Base-by-base conservation (phyloP, 169 alveolate species). In the Plasmodium sp. region DNA sequence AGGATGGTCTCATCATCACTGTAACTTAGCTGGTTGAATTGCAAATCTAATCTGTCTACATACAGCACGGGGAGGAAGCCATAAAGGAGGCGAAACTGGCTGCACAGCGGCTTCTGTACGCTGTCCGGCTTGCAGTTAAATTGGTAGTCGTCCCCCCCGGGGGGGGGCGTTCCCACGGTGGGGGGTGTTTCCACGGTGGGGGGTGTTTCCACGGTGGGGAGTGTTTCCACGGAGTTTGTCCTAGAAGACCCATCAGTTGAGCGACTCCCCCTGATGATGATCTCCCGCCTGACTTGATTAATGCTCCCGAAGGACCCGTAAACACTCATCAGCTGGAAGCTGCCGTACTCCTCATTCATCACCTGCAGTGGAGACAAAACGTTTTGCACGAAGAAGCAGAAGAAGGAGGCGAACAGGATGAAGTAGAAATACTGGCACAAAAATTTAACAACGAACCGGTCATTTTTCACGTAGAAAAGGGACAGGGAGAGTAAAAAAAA, bases 41-140 rank as follows among this genome's bases (percentile, higher is more conserved):
- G 94, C 94, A 91, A 90, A 90, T 90, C 94, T 2, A 90, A 33
- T 81, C 94, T 80, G 51, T 90, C 94, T 5, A 90, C 43, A 79
- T 90, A 90, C n/a, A 90, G 14, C 16, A 90, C 58, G 12, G 94
- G 94, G 27, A 90, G 31, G 34, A 90, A 80, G n/a, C 74, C 18
- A 81, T 31, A 90, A 3, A 90, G 14, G n/a, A 90, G 18, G 14
- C 90, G 12, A 22, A 90, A 43, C 27, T 39, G 83, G 9, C 16
- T 80, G 43, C 94, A 90, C 51, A 81, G 10, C 4, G 58, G 27
- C 72, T 90, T 90, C n/a, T 56, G 14, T 1, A 80, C 74, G 81
- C 62, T 90, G 51, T 79, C 91, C 1, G 94, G 94, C 34, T 90
- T 90, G 73, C 94, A 90, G 31, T 90, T 41, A 34, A 90, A 90